These are phyloP conservation scores for Hibiscus syriacus DNA, from an alignment of 345 rosid genomes.

Conservation along the genomic window DNA sequence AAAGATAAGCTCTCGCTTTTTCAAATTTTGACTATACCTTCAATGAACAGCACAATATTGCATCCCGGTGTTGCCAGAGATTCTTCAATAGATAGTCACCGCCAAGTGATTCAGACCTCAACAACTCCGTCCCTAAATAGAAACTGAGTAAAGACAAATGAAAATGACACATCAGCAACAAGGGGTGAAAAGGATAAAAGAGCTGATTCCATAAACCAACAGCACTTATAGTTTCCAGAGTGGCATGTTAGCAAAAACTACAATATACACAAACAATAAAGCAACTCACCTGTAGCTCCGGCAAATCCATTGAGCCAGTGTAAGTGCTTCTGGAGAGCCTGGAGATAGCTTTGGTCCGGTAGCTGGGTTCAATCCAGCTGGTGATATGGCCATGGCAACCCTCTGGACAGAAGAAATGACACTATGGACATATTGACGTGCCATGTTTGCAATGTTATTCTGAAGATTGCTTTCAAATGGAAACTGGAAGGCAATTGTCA, in stretches of 20 bases:
- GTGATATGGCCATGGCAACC: constrained; percentile 91
- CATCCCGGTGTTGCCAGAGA: constrained; percentile 89
- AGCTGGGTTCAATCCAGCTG: constrained; percentile 63
- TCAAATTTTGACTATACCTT: constrained; percentile 39
- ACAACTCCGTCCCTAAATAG: constrained; percentile 61
- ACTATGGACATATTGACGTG: constrained; percentile 80
- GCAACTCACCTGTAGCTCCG: constrained; percentile 65
- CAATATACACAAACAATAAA: not conserved
- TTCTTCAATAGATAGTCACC: constrained; percentile 60
- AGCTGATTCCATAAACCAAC: not conserved
- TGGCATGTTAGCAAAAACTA: not conserved
- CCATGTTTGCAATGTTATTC: constrained; percentile 92
- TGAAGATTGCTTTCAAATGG: constrained; percentile 81
- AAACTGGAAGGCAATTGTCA: constrained; percentile 98
- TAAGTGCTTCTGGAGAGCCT: constrained; percentile 91
- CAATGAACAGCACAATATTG: constrained; percentile 83
- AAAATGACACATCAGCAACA: constrained; percentile 3
- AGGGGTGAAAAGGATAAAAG: not conserved
- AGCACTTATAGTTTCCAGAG: no score
- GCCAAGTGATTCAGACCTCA: constrained; percentile 45
- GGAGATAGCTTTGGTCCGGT: constrained; percentile 63
- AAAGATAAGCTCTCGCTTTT: not conserved
- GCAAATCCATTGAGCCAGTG: constrained; percentile 85
- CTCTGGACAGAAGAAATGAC: constrained; percentile 94
- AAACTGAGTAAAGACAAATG: constrained; percentile 32